These are phyloP conservation scores for Rhexocercosporidium sp. DNA, from an alignment of 2,329 filamentous ascomycete genomes.

Conservation along the genomic window DNA sequence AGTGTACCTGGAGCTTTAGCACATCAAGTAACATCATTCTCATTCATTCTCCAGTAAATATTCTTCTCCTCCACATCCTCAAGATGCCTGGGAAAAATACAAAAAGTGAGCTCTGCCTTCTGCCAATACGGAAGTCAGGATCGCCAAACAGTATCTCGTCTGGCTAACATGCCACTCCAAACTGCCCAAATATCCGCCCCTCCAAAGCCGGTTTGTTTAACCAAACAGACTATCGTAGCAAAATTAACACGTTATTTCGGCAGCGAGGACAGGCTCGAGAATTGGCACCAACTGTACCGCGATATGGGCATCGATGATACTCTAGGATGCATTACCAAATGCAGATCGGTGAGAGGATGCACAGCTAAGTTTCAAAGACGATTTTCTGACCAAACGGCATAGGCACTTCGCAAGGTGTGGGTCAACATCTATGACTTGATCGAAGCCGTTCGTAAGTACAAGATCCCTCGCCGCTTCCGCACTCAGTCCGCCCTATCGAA, in stretches of 20 bases:
- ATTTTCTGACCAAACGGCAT: background rate
- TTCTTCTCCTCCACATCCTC: background rate
- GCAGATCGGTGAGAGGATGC: slow-evolving; percentile 46
- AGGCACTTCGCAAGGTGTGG: slow-evolving; percentile 50
- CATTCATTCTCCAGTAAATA: background rate
- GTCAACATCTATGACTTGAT: slow-evolving; percentile 59
- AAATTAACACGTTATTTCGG: slow-evolving; percentile 36
- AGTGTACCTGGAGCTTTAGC: background rate
- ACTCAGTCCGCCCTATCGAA: slow-evolving; percentile 42
- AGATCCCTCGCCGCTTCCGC: slow-evolving; percentile 43
- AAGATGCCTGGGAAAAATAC: background rate
- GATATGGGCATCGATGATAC: slow-evolving; percentile 49
- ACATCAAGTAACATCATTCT: background rate
- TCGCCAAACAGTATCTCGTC: background rate
- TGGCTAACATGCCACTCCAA: background rate
- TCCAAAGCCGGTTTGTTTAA: background rate
- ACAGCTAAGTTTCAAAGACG: background rate
- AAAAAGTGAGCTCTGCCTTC: background rate
- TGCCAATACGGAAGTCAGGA: background rate
- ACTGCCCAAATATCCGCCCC: background rate
- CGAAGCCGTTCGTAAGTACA: slow-evolving; percentile 39
- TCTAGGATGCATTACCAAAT: slow-evolving; percentile 51
- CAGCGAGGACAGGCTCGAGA: slow-evolving; percentile 40
- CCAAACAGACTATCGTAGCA: slow-evolving; percentile 6
- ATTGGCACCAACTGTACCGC: slow-evolving; percentile 52